phyloP scores from a whole-genome alignment of 306 rosid genomes.

The Rosa chinensis region DNA sequence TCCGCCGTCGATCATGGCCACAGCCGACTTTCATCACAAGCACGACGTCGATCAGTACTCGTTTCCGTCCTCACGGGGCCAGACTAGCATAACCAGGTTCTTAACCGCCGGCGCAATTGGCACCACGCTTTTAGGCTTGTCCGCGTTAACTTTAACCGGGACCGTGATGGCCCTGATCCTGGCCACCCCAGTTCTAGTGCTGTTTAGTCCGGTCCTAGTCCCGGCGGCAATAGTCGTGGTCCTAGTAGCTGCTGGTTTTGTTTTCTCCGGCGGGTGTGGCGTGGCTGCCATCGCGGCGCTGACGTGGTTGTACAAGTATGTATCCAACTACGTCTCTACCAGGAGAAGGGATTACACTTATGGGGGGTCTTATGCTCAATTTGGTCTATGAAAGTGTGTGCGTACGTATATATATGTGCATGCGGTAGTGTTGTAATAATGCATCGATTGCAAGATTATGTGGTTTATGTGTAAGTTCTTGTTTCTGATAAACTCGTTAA shows the following conservation, averaged over 20 bases:
- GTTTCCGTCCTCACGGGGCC: slow-evolving; percentile 31
- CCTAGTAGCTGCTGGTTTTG: slow-evolving; percentile 41
- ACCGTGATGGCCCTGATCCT: slow-evolving; percentile 51
- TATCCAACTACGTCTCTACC: slow-evolving; percentile 25
- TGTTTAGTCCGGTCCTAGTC: slow-evolving; percentile 62
- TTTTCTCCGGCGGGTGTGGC: slow-evolving; percentile 56
- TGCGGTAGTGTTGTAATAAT: not conserved
- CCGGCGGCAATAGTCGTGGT: slow-evolving; percentile 39
- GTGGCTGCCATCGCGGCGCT: slow-evolving; percentile 50
- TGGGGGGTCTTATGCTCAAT: slow-evolving; percentile 21
- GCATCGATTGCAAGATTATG: not conserved
- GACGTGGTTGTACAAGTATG: slow-evolving; percentile 52
- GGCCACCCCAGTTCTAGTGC: slow-evolving; percentile 59
- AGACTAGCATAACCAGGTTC: slow-evolving; percentile 38
- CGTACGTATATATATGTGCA: not conserved
- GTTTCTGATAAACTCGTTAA: not conserved
- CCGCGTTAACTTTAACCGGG: slow-evolving; percentile 49
- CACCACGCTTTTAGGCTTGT: slow-evolving; percentile 45
- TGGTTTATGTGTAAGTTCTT: not conserved
- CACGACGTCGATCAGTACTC: not conserved
- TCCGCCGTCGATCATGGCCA: not conserved
- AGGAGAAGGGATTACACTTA: slow-evolving; percentile 39
- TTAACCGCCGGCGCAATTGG: slow-evolving; percentile 53
- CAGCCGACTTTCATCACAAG: not conserved
- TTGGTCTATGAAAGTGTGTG: not conserved